A percentile compares a stretch with the other conserved stretches of the same genome.
These are phyloP conservation scores for Saccharomycopsis crataegensis DNA, from an alignment of 1,139 yeast genomes.

Conservation along the genomic window DNA sequence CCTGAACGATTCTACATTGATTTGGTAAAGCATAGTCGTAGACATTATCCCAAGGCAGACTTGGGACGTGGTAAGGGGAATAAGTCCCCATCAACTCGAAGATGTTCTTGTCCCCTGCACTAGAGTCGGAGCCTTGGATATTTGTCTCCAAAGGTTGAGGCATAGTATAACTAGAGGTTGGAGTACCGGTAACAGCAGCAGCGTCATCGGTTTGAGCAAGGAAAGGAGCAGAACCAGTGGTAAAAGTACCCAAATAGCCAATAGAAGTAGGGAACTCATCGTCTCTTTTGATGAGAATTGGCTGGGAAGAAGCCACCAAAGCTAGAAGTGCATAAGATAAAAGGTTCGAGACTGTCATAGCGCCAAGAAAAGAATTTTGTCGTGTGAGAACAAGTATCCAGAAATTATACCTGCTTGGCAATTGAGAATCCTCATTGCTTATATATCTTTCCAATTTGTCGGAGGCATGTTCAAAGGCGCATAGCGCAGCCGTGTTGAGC, in stretches of 20 bases:
- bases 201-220: constrained; percentile 20
- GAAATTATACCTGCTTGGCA: too few species aligned
- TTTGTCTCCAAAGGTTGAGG: constrained; percentile 21
- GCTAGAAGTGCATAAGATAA: background rate
- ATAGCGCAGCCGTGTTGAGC: too few species aligned
- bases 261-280: constrained; percentile 16
- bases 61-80: constrained; percentile 39
- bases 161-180: constrained; percentile 12
- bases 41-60: constrained; percentile 36
- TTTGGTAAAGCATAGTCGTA: constrained; percentile 37
- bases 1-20: constrained; percentile 52
- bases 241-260: constrained; percentile 19
- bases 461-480: too few species aligned
- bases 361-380: too few species aligned
- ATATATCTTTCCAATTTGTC: too few species aligned
- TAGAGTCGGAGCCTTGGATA: constrained; percentile 20
- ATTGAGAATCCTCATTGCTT: too few species aligned
- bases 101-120: constrained; percentile 26
- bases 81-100: constrained; percentile 39
- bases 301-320: background rate
- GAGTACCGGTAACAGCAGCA: constrained; percentile 20
- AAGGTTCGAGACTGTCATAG: too few species aligned
- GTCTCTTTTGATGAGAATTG: background rate
- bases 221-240: constrained; percentile 21
- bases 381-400: too few species aligned